phyloP scores from a whole-genome alignment of 2,329 filamentous ascomycete genomes.

The Trichoderma sp. region DNA sequence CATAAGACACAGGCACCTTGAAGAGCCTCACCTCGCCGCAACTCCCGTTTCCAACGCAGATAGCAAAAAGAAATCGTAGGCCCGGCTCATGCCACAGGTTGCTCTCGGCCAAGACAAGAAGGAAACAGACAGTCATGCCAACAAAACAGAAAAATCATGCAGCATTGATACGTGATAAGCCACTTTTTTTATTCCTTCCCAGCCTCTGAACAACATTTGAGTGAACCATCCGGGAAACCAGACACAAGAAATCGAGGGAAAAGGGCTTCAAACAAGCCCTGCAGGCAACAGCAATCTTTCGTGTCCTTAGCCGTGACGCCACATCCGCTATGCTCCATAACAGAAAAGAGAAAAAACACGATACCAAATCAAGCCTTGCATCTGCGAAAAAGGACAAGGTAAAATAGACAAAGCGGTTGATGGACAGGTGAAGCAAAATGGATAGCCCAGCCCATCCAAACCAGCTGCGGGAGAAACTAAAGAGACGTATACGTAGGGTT shows the following conservation, averaged over 20 bases:
- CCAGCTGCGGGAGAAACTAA: slow-evolving; percentile 24
- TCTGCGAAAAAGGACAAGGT: slow-evolving; percentile 20
- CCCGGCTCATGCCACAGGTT: slow-evolving; percentile 13
- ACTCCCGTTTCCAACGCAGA: slow-evolving; percentile 25
- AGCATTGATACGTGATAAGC: slow-evolving; percentile 17
- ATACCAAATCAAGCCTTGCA: slow-evolving; percentile 27
- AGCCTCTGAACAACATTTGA: slow-evolving; percentile 10
- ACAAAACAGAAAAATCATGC: slow-evolving; percentile 21
- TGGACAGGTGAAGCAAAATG: slow-evolving; percentile 32
- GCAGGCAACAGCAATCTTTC: slow-evolving; percentile 33
- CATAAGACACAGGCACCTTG: neutral
- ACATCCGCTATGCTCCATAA: slow-evolving; percentile 46
- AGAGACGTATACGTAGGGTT: slow-evolving; percentile 11
- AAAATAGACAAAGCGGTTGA: slow-evolving; percentile 30
- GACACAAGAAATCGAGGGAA: slow-evolving; percentile 9
- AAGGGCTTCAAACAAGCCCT: slow-evolving; percentile 23
- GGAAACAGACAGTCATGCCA: slow-evolving; percentile 12
- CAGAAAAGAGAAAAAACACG: slow-evolving; percentile 22
- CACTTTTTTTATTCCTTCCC: slow-evolving; percentile 25
- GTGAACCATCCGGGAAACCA: slow-evolving; percentile 8
- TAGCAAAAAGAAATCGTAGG: slow-evolving; percentile 5
- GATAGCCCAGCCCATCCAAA: slow-evolving; percentile 12
- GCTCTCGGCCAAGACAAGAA: slow-evolving; percentile 13
- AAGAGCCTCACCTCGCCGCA: neutral
- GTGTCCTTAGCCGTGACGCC: slow-evolving; percentile 41